A percentile compares a stretch with the other conserved stretches of the same genome.
phyloP scores from a whole-genome alignment of 108 stramenopile species.

The Skeletonema grethae region DNA sequence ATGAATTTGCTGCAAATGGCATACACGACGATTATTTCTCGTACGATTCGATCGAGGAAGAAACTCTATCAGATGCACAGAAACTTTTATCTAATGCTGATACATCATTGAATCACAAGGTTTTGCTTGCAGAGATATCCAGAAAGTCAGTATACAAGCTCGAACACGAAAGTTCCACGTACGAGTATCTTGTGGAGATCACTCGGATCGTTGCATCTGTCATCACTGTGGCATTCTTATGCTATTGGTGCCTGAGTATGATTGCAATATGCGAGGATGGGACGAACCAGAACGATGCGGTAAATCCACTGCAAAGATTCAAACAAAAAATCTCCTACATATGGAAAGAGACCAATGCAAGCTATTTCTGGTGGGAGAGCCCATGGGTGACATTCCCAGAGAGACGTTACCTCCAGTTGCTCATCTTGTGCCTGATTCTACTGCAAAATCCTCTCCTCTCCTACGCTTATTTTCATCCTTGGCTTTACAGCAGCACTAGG shows the following conservation, averaged over 20 bases:
- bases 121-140: slow-evolving; percentile 48
- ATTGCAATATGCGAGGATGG: slow-evolving; percentile 26
- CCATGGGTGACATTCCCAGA: slow-evolving; percentile 83
- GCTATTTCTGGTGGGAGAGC: slow-evolving; percentile 69
- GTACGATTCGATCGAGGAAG: slow-evolving; percentile 9
- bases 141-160: slow-evolving; percentile 55
- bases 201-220: slow-evolving; percentile 53
- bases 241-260: slow-evolving; percentile 70
- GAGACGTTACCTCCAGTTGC: slow-evolving; percentile 66
- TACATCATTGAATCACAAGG: slow-evolving; percentile 27
- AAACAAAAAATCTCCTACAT: slow-evolving; percentile 2
- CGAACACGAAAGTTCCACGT: slow-evolving; percentile 52
- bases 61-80: slow-evolving; percentile 23
- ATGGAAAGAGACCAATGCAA: slow-evolving; percentile 20
- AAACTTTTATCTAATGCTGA: slow-evolving; percentile 38
- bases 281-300: slow-evolving; percentile 4
- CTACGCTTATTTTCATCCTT: slow-evolving; percentile 53
- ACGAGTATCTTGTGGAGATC: slow-evolving; percentile 40
- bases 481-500: slow-evolving; percentile 41
- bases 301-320: slow-evolving; percentile 10
- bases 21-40: slow-evolving; percentile 15
- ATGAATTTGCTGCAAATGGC: slow-evolving; percentile 10
- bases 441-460: slow-evolving; percentile 76
- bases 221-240: slow-evolving; percentile 55
- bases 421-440: slow-evolving; percentile 63